Percentiles rank a stretch among this genome's conserved stretches.
These are phyloP conservation scores for Trichothecium sympodiale DNA, from an alignment of 2,329 filamentous ascomycete genomes.

Conservation along the genomic window DNA sequence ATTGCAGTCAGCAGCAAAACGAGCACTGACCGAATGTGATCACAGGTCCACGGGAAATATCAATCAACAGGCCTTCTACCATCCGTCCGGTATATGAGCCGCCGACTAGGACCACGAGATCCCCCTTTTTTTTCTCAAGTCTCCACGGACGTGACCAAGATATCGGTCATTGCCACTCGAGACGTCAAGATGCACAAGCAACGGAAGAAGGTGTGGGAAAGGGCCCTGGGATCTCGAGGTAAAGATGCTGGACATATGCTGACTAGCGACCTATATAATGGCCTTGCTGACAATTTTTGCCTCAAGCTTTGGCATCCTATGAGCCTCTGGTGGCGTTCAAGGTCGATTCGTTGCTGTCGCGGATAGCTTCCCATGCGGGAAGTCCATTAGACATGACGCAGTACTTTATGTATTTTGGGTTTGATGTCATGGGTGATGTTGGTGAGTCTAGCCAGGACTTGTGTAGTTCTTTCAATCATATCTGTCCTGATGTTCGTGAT, in stretches of 20 bases:
- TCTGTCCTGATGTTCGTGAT: background rate
- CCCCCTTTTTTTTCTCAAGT: constrained; percentile 1
- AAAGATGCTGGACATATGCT: background rate
- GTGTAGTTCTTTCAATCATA: background rate
- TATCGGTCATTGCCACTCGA: constrained; percentile 18
- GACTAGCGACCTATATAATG: background rate
- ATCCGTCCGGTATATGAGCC: constrained; percentile 14
- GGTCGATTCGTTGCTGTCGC: constrained; percentile 9
- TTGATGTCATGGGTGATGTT: constrained; percentile 28
- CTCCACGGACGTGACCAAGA: constrained; percentile 14
- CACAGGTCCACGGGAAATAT: constrained; percentile 19
- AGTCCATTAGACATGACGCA: constrained; percentile 15
- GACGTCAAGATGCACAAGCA: constrained; percentile 16
- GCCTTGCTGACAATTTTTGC: background rate
- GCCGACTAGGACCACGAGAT: constrained; percentile 1
- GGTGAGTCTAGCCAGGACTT: too few species aligned
- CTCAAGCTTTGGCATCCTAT: constrained; percentile 1
- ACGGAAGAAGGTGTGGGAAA: constrained; percentile 20
- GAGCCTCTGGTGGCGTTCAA: background rate
- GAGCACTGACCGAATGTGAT: constrained; percentile 1
- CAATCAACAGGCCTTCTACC: constrained; percentile 16
- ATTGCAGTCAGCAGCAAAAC: background rate
- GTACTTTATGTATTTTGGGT: constrained; percentile 24
- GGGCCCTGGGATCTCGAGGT: constrained; percentile 5
- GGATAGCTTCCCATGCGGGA: constrained; percentile 10